Conservation (phyloP, 495 filamentous ascomycete genomes). For the Patellaria atrata region DNA sequence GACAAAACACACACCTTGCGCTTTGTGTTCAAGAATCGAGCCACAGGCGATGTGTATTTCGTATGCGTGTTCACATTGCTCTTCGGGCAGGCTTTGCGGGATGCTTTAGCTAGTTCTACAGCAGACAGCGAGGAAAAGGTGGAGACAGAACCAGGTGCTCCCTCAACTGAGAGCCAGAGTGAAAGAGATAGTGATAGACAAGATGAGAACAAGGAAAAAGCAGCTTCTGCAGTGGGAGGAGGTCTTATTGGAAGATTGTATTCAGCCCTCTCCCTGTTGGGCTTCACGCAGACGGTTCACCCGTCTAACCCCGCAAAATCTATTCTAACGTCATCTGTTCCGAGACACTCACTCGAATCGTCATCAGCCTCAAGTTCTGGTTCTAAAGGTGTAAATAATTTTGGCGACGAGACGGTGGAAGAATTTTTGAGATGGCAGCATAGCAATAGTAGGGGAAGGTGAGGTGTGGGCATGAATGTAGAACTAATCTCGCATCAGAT, state of each 20-base stretch:
- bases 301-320: background rate
- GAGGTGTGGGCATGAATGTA: too few species aligned
- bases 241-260: too few species aligned
- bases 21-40: slow-evolving; percentile 26
- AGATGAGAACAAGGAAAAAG: too few species aligned
- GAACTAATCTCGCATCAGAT: too few species aligned
- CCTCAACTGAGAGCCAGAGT: too few species aligned
- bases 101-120: too few species aligned
- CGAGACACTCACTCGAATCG: slow-evolving; percentile 1
- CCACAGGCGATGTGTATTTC: slow-evolving; percentile 24
- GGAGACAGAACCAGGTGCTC: too few species aligned
- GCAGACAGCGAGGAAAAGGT: too few species aligned
- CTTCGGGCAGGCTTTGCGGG: slow-evolving; percentile 22
- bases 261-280: slow-evolving; percentile 1
- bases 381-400: slow-evolving; percentile 3
- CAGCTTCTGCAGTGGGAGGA: too few species aligned
- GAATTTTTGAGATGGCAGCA: slow-evolving; percentile 6
- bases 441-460: too few species aligned
- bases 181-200: too few species aligned
- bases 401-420: slow-evolving; percentile 5
- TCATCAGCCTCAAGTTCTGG: background rate
- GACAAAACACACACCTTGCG: slow-evolving; percentile 26
- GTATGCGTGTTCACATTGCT: slow-evolving; percentile 24
- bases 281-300: slow-evolving; percentile 1
- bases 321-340: slow-evolving; percentile 4